Evolutionary conservation across 2,329 filamentous ascomycete genomes (phyloP).

Genomic region (Epichloe typhina): DNA sequence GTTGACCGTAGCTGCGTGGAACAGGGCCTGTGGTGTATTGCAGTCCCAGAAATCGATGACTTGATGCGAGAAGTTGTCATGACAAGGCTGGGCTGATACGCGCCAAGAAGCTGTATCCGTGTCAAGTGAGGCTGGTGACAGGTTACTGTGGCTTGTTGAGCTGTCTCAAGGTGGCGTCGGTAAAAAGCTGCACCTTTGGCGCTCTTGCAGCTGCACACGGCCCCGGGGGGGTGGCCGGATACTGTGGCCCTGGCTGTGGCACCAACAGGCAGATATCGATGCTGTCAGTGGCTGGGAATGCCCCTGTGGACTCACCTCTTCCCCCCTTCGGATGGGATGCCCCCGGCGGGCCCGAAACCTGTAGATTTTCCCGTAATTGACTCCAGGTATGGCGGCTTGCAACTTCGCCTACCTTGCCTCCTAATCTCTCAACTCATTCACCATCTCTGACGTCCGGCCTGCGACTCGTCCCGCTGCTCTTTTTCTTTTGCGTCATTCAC

Average conservation of each 20-base stretch:
- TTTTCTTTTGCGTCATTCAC: slow-evolving; percentile 21
- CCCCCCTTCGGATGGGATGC: not conserved
- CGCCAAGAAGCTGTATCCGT: not conserved
- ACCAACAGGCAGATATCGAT: not conserved
- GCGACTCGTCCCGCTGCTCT: slow-evolving; percentile 37
- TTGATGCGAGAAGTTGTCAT: not conserved
- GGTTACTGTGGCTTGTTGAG: too few relatives aligned
- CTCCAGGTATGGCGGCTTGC: not conserved
- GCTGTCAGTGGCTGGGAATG: slow-evolving; percentile 10
- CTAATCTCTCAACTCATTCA: slow-evolving; percentile 4
- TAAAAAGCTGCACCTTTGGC: too few relatives aligned
- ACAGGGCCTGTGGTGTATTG: not conserved
- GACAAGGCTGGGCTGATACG: not conserved
- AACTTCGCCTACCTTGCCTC: slow-evolving; percentile 4
- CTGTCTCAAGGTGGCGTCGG: too few relatives aligned
- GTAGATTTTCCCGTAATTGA: slow-evolving; percentile 1
- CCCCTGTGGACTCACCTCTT: slow-evolving; percentile 5
- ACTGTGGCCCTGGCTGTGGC: not conserved
- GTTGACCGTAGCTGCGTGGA: not conserved
- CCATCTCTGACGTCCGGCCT: slow-evolving; percentile 7
- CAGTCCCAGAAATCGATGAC: not conserved
- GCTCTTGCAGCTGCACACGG: not conserved
- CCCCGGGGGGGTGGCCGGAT: not conserved
- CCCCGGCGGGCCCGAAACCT: too few relatives aligned
- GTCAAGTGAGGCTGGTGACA: too few relatives aligned